Conservation (phyloP, 805 yeast species). For the Lachancea waltii region DNA sequence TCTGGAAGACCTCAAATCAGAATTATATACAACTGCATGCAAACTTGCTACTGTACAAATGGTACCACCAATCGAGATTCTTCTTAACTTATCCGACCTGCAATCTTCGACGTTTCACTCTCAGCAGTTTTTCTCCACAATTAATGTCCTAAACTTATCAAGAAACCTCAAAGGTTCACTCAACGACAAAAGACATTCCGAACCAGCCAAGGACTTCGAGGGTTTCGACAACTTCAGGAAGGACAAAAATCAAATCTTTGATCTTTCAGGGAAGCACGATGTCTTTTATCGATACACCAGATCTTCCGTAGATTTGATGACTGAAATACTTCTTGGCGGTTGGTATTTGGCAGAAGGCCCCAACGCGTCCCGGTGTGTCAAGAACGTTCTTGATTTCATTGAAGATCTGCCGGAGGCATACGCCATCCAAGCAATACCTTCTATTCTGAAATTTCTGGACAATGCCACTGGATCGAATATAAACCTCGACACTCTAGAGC, state of each 20-base stretch:
- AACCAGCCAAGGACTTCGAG: not conserved
- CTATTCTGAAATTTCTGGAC: not conserved
- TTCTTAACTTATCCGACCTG: not conserved
- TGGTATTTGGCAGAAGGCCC: not conserved
- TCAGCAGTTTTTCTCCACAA: slow-evolving; percentile 3
- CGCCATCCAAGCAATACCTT: not conserved
- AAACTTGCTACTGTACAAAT: not conserved
- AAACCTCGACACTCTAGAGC: slow-evolving; percentile 6
- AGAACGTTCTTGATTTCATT: not conserved
- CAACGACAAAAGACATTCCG: not conserved
- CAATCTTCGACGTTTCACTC: not conserved
- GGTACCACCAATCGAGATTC: not conserved
- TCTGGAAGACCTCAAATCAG: slow-evolving; percentile 11
- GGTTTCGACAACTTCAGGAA: slow-evolving; percentile 4
- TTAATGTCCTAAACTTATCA: slow-evolving; percentile 3
- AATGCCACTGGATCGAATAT: not conserved
- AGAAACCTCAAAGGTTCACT: not conserved
- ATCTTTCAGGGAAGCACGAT: too few relatives aligned
- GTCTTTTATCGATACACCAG: not conserved
- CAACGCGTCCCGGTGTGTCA: not conserved
- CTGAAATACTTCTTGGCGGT: not conserved
- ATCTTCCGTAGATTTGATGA: not conserved
- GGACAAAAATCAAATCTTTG: too few relatives aligned
- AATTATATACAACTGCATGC: slow-evolving; percentile 1
- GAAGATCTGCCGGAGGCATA: slow-evolving; percentile 1